Evolutionary conservation across 2,329 filamentous ascomycete genomes (phyloP).

Genomic region (Arachnomyces sp.): DNA sequence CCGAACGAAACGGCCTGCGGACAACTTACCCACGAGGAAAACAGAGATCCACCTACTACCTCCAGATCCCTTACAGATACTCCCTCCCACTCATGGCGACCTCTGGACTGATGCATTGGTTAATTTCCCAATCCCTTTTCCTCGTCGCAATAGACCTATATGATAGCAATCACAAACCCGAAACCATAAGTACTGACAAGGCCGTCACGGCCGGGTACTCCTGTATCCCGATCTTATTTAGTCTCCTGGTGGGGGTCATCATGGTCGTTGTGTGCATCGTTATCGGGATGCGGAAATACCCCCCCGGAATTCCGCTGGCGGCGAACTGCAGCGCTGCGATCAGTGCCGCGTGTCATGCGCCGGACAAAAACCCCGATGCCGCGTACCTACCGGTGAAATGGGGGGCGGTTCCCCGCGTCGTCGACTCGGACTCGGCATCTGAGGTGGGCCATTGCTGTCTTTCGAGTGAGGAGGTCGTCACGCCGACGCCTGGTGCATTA

Average conservation of each 20-base stretch:
- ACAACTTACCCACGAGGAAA: constrained; percentile 27
- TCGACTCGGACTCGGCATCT: not conserved
- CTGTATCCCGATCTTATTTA: constrained; percentile 15
- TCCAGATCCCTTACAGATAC: constrained; percentile 40
- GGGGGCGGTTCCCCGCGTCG: constrained; percentile 14
- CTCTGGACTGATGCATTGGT: constrained; percentile 39
- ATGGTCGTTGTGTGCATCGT: constrained; percentile 10
- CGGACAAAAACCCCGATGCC: constrained; percentile 14
- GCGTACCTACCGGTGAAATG: constrained; percentile 16
- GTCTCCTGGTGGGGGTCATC: constrained; percentile 10
- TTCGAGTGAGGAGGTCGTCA: constrained; percentile 13
- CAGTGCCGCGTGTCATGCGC: constrained; percentile 25
- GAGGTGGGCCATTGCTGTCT: constrained; percentile 18
- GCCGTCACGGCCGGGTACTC: constrained; percentile 19
- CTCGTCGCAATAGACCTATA: constrained; percentile 28
- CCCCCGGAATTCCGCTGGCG: constrained; percentile 21
- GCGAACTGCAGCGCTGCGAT: constrained; percentile 27
- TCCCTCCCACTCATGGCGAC: constrained; percentile 31
- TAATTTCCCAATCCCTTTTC: constrained; percentile 42
- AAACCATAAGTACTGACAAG: constrained; percentile 7
- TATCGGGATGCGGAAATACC: constrained; percentile 13
- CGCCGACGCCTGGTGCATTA: constrained; percentile 8
- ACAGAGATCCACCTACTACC: constrained; percentile 38
- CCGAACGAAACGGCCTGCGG: constrained; percentile 32
- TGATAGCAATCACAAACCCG: constrained; percentile 9